These are phyloP conservation scores for Ceratobasidium sp. DNA, from an alignment of 1,284 basidiomycete species.

Conservation along the genomic window DNA sequence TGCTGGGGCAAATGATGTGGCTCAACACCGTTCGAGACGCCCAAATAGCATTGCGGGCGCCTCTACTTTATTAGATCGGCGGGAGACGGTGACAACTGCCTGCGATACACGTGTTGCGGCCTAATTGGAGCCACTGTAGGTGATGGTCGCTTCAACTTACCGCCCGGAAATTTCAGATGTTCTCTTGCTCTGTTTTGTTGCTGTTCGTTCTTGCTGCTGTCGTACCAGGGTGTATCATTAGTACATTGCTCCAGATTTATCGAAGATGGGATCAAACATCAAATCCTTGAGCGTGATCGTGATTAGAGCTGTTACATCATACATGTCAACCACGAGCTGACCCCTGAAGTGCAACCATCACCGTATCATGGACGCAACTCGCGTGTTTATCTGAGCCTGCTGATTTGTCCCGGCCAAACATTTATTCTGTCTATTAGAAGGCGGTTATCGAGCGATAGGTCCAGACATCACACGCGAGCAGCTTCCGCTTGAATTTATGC, in stretches of 20 bases:
- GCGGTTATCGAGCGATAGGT: not conserved
- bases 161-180: conserved; percentile 5
- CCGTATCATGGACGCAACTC: conserved; percentile 15
- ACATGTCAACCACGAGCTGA: not conserved
- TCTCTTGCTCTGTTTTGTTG: conserved; percentile 31
- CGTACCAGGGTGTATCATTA: conserved; percentile 44
- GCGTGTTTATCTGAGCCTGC: not conserved
- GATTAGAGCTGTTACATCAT: not conserved
- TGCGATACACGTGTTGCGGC: conserved; percentile 2
- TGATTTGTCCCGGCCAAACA: not conserved
- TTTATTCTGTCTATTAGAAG: not conserved
- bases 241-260: conserved; percentile 35
- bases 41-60: conserved; percentile 25
- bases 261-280: not conserved
- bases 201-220: conserved; percentile 28
- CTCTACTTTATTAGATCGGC: not conserved
- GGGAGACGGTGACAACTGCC: not conserved
- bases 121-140: conserved; percentile 8
- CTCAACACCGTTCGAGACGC: conserved; percentile 13
- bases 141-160: not conserved
- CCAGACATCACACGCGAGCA: not conserved
- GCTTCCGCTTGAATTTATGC: conserved; percentile 14
- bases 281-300: not conserved
- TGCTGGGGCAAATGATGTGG: not conserved
- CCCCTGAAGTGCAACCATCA: conserved; percentile 21